These are phyloP conservation scores for Ophiocordyceps sinensis DNA, from an alignment of 2,329 filamentous ascomycete genomes.

Conservation along the genomic window DNA sequence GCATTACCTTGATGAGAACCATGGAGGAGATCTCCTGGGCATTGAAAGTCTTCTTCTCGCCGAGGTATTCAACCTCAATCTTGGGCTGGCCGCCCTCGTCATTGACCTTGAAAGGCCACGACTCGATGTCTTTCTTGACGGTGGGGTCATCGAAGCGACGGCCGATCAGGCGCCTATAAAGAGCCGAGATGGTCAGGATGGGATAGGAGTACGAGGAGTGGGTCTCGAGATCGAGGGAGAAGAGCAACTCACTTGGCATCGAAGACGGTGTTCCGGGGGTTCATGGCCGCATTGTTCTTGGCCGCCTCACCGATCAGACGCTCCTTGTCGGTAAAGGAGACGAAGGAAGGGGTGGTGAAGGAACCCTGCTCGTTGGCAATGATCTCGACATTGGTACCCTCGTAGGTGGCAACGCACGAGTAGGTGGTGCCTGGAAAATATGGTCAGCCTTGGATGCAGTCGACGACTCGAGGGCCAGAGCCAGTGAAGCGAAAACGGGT, in stretches of 20 bases:
- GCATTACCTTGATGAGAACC: slow-evolving; percentile 85
- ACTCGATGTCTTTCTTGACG: slow-evolving; percentile 98
- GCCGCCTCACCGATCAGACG: slow-evolving; percentile 98
- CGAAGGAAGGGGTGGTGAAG: slow-evolving; percentile 98
- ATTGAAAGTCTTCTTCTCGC: slow-evolving; percentile 89
- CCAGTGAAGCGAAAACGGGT: neutral
- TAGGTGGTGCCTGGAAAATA: slow-evolving; percentile 75
- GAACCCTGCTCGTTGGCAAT: slow-evolving; percentile 99
- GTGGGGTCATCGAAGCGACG: slow-evolving; percentile 88
- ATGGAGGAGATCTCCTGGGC: slow-evolving; percentile 98
- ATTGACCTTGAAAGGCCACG: slow-evolving; percentile 98
- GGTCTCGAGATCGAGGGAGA: neutral
- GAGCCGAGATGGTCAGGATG: neutral
- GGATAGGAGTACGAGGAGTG: neutral
- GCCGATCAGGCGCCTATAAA: slow-evolving; percentile 83
- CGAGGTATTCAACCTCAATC: slow-evolving; percentile 91
- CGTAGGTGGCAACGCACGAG: slow-evolving; percentile 98
- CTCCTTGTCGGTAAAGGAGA: slow-evolving; percentile 97
- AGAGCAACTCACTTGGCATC: slow-evolving; percentile 78
- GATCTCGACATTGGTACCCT: slow-evolving; percentile 99
- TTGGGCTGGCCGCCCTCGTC: slow-evolving; percentile 79
- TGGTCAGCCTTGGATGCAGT: slow-evolving; percentile 6
- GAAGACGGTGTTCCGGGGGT: slow-evolving; percentile 96
- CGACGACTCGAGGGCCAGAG: neutral
- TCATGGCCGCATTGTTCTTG: slow-evolving; percentile 99